Conservation (phyloP, 371 early-diverging fungal genomes). For the Rhizopus delemar region DNA sequence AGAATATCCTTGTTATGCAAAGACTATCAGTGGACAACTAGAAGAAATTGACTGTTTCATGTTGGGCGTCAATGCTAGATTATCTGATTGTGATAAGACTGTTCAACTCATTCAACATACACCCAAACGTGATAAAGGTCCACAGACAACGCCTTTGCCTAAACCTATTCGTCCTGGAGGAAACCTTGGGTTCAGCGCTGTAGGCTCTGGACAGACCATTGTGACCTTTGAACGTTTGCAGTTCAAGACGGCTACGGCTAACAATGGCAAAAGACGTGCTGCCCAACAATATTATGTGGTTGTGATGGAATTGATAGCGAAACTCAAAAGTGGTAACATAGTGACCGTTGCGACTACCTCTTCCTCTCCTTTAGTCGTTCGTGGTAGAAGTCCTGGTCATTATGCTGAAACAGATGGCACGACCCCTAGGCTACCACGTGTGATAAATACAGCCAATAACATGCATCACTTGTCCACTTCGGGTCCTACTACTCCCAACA, state of each 20-base stretch:
- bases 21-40: slow-evolving; percentile 28
- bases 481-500: slow-evolving; percentile 67
- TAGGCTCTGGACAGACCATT: slow-evolving; percentile 38
- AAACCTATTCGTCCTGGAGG: slow-evolving; percentile 60
- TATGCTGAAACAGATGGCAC: slow-evolving; percentile 61
- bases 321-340: slow-evolving; percentile 43
- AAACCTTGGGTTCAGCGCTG: slow-evolving; percentile 39
- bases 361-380: slow-evolving; percentile 79
- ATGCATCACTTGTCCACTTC: slow-evolving; percentile 2
- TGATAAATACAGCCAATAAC: background rate
- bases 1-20: slow-evolving; percentile 57
- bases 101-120: slow-evolving; percentile 85
- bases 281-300: slow-evolving; percentile 85
- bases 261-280: slow-evolving; percentile 80
- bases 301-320: slow-evolving; percentile 62
- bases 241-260: slow-evolving; percentile 90
- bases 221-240: slow-evolving; percentile 82
- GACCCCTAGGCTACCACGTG: background rate
- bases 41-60: slow-evolving; percentile 49
- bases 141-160: slow-evolving; percentile 67
- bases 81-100: slow-evolving; percentile 53
- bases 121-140: slow-evolving; percentile 89
- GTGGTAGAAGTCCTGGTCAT: slow-evolving; percentile 90
- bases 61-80: slow-evolving; percentile 64
- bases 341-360: slow-evolving; percentile 64